Conservation (phyloP, 345 rosid genomes). For the Eucalyptus cloeziana region DNA sequence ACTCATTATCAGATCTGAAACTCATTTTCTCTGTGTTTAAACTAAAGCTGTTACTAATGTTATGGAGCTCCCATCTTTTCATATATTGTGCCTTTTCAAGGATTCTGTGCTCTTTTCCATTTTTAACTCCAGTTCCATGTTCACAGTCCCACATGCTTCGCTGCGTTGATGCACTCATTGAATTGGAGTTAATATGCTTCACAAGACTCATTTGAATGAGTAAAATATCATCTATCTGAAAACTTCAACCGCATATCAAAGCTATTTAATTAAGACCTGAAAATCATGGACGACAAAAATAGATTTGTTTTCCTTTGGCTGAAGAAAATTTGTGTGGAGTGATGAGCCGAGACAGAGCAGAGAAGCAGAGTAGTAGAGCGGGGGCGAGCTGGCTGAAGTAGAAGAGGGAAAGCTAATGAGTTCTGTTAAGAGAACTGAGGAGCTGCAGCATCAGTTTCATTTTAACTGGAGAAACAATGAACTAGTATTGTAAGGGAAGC, state of each 20-base stretch:
- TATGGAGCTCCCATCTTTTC: background rate
- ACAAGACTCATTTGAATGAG: background rate
- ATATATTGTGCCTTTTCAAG: background rate
- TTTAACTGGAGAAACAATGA: background rate
- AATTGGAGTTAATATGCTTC: background rate
- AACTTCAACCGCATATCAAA: background rate
- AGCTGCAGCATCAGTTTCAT: background rate
- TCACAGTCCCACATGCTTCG: background rate
- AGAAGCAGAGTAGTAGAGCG: background rate
- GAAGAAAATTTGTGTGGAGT: background rate
- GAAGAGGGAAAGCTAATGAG: background rate
- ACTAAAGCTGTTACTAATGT: background rate
- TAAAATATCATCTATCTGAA: background rate
- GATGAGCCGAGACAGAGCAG: background rate
- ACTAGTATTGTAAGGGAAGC: background rate
- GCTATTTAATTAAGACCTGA: background rate
- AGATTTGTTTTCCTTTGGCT: background rate
- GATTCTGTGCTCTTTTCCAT: background rate
- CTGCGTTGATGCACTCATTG: background rate
- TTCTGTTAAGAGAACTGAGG: background rate
- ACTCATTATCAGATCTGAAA: background rate
- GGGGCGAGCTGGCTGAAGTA: background rate
- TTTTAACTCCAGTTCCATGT: background rate
- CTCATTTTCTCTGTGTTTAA: background rate
- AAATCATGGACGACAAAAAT: background rate